A percentile compares a stretch with the other conserved stretches of the same genome.
Evolutionary conservation across 768 basidiomycete species (phyloP).

Genomic region (Russula olivacea): DNA sequence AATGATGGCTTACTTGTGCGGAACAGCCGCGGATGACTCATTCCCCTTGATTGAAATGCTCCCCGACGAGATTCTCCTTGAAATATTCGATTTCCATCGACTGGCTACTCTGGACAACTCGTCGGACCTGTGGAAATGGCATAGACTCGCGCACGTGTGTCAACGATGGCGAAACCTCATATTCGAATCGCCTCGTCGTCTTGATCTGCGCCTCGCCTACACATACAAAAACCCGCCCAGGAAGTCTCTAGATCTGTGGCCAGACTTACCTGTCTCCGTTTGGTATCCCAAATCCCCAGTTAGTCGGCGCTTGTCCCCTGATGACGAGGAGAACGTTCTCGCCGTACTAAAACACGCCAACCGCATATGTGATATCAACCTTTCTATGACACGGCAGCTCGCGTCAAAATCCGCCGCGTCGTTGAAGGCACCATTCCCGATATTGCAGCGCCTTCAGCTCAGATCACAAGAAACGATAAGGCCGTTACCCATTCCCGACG

Average conservation of each 20-base stretch:
- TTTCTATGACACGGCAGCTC: background rate
- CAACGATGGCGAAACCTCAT: background rate
- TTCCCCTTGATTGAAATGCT: background rate
- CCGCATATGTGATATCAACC: background rate
- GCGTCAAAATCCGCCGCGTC: conserved; percentile 1
- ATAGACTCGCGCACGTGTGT: conserved; percentile 9
- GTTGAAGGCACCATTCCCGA: conserved; percentile 27
- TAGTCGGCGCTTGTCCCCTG: background rate
- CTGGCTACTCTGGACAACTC: background rate
- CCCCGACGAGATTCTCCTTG: background rate
- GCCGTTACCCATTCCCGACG: conserved; percentile 28
- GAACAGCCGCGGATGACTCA: background rate
- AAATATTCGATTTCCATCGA: conserved; percentile 5
- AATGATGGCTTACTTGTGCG: background rate
- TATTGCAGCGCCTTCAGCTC: conserved; percentile 11
- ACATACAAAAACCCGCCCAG: background rate
- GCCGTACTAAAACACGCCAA: background rate
- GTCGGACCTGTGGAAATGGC: background rate
- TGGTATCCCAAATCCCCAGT: background rate
- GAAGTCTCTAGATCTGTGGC: conserved; percentile 6
- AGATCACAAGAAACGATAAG: conserved; percentile 33
- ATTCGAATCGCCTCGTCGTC: conserved; percentile 1
- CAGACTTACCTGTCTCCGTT: background rate
- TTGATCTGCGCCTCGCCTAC: conserved; percentile 1
- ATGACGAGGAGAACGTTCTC: background rate